phyloP scores from a whole-genome alignment of 768 basidiomycete species.

The Thelephora ganbajun region DNA sequence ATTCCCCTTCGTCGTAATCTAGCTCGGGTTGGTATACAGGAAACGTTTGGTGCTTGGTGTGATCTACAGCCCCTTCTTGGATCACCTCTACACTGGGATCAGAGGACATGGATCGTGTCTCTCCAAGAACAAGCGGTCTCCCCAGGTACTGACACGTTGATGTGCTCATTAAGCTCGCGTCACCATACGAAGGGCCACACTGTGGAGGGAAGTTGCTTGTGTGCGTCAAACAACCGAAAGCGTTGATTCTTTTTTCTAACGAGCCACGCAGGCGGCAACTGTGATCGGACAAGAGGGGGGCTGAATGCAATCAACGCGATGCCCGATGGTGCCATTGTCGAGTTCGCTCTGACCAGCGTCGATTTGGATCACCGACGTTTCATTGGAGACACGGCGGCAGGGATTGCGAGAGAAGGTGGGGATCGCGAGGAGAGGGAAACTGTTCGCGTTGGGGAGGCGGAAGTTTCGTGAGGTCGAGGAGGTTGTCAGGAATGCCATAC shows the following conservation, averaged over 20 bases:
- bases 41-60: constrained; percentile 79
- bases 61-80: constrained; percentile 85
- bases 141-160: constrained; percentile 62
- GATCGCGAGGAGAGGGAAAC: constrained; percentile 50
- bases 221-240: constrained; percentile 20
- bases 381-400: constrained; percentile 60
- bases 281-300: constrained; percentile 81
- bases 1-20: constrained; percentile 83
- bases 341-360: constrained; percentile 74
- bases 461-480: constrained; percentile 31
- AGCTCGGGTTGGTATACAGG: constrained; percentile 77
- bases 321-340: constrained; percentile 49
- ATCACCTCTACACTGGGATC: constrained; percentile 73
- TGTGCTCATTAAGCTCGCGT: not conserved
- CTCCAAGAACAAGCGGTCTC: constrained; percentile 17
- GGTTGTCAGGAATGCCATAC: constrained; percentile 29
- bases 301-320: constrained; percentile 93
- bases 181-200: not conserved
- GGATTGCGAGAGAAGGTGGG: constrained; percentile 74
- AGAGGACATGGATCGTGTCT: constrained; percentile 73
- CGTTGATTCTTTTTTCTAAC: not conserved
- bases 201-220: constrained; percentile 58
- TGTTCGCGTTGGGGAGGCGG: constrained; percentile 59
- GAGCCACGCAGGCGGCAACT: constrained; percentile 49
- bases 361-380: constrained; percentile 91